phyloP scores from a whole-genome alignment of 148 eudicot genomes.

The Arbutus unedo region DNA sequence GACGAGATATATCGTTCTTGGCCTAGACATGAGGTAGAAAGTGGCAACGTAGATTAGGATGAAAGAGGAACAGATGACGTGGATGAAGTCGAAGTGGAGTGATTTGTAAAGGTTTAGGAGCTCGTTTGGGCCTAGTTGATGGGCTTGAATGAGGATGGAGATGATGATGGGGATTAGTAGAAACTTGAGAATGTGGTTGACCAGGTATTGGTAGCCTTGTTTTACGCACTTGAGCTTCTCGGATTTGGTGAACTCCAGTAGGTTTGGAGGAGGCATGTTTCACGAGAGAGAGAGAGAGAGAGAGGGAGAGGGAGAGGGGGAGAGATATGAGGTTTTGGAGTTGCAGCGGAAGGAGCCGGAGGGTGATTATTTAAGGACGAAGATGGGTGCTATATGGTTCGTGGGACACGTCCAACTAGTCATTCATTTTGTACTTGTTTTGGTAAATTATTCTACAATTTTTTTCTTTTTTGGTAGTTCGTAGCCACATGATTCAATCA shows the following conservation, averaged over 20 bases:
- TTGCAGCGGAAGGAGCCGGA: no score
- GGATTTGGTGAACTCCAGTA: constrained; percentile 8
- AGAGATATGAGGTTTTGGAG: background rate
- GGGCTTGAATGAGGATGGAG: background rate
- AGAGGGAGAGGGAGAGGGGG: background rate
- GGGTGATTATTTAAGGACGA: constrained; percentile 8
- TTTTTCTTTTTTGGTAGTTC: no score
- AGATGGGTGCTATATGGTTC: no score
- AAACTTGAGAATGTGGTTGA: constrained; percentile 16
- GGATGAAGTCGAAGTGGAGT: constrained; percentile 8
- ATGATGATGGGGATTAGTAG: constrained; percentile 6
- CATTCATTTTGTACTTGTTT: no score
- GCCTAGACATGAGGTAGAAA: constrained; percentile 15
- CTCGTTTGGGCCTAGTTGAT: constrained; percentile 1
- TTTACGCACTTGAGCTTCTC: constrained; percentile 17
- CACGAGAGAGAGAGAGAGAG: background rate
- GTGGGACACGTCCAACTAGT: no score
- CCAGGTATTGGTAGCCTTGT: constrained; percentile 22
- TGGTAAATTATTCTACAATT: no score
- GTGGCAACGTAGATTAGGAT: constrained; percentile 4
- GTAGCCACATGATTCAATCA: no score
- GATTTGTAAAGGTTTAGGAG: constrained; percentile 9
- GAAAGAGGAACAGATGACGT: constrained; percentile 10
- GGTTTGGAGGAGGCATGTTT: constrained; percentile 5
- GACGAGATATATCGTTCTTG: constrained; percentile 17